Percentiles rank a stretch among this genome's conserved stretches.
Evolutionary conservation across 176 grass and related monocot species (phyloP).

Genomic region (Carex cristatella): DNA sequence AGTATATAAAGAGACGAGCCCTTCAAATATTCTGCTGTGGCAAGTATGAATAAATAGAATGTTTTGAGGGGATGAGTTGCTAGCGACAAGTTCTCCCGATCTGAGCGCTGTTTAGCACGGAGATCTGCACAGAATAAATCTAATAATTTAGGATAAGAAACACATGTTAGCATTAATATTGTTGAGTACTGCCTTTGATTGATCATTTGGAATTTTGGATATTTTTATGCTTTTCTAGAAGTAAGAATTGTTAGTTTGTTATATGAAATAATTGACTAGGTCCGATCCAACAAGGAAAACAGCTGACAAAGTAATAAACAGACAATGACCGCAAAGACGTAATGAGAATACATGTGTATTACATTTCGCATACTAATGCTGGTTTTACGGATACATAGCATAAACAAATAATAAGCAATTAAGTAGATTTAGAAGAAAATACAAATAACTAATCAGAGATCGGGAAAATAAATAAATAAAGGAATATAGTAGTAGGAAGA

Average conservation of each 20-base stretch:
- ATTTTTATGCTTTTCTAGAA: neutral
- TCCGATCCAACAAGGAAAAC: neutral
- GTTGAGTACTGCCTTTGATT: neutral
- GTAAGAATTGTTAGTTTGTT: neutral
- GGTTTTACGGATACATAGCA: neutral
- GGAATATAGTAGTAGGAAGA: neutral
- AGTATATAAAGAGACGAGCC: constrained; percentile 50
- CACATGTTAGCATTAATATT: neutral
- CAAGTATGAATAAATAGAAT: constrained; percentile 52
- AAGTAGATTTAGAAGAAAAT: neutral
- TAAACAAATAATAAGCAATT: neutral
- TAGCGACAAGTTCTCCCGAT: constrained; percentile 62
- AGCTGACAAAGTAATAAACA: neutral
- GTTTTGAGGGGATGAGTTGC: constrained; percentile 63
- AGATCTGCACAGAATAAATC: constrained; percentile 48
- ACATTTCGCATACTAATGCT: neutral
- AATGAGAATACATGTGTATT: too few species aligned
- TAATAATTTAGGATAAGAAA: neutral
- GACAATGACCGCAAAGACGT: neutral
- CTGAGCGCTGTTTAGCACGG: constrained; percentile 45
- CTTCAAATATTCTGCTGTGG: constrained; percentile 48
- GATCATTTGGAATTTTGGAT: neutral
- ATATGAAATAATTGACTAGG: neutral
- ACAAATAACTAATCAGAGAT: neutral
- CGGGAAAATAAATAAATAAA: neutral